Evolutionary conservation across 106 monocot species (phyloP).

Genomic region (Hemerocallis citrina): DNA sequence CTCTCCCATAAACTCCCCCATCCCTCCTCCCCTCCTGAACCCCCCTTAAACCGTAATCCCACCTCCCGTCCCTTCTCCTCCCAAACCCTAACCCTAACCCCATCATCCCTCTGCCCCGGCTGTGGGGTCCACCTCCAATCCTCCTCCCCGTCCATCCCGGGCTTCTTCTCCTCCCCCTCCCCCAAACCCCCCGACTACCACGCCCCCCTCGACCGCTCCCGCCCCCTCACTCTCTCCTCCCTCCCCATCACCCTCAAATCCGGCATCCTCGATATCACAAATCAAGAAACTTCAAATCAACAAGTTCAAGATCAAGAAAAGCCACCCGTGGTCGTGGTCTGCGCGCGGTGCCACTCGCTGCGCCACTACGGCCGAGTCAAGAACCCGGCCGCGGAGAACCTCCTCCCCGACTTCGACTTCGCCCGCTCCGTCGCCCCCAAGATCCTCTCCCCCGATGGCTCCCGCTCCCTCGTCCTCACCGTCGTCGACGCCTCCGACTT

Average conservation of each 20-base stretch:
- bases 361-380: conserved; percentile 89
- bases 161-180: conserved; percentile 56
- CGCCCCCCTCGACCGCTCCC: conserved; percentile 40
- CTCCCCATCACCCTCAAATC: conserved; percentile 40
- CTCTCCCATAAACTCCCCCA: too few relatives aligned
- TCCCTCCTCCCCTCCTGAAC: not conserved
- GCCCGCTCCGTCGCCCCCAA: conserved; percentile 59
- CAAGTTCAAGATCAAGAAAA: not conserved
- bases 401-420: conserved; percentile 92
- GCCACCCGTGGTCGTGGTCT: conserved; percentile 37
- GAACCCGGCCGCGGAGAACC: conserved; percentile 53
- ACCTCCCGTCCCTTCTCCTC: conserved; percentile 10
- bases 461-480: conserved; percentile 63
- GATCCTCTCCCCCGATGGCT: conserved; percentile 61
- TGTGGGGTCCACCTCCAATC: conserved; percentile 95
- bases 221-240: conserved; percentile 26
- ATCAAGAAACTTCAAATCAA: not conserved
- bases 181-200: conserved; percentile 51
- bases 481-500: conserved; percentile 85
- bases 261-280: conserved; percentile 18
- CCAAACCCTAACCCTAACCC: not conserved
- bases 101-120: conserved; percentile 62
- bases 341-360: conserved; percentile 93
- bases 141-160: conserved; percentile 55
- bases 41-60: conserved; percentile 11